A percentile compares a stretch with the other conserved stretches of the same genome.
phyloP scores from a whole-genome alignment of 495 filamentous ascomycete genomes.

The Neurospora sublineolata region DNA sequence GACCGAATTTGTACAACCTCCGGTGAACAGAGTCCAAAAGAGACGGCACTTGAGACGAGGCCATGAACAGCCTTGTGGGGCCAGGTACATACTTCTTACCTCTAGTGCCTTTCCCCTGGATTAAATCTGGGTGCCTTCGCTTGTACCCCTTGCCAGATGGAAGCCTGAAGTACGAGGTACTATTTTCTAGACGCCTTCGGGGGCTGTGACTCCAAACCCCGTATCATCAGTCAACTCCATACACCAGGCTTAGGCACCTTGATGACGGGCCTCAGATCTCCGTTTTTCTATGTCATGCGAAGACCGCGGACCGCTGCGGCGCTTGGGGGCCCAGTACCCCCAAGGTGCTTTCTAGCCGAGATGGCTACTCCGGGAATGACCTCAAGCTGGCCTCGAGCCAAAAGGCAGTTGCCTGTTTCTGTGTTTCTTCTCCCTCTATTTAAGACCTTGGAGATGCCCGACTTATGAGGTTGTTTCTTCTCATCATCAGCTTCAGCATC shows the following conservation, averaged over 20 bases:
- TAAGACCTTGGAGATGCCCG: constrained; percentile 16
- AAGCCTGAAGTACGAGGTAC: neutral
- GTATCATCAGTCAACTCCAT: neutral
- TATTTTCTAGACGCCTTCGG: neutral
- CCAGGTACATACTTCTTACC: neutral
- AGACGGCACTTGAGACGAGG: neutral
- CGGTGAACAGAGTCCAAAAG: neutral
- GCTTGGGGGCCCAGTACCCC: neutral
- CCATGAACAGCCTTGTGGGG: neutral
- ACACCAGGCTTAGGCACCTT: neutral
- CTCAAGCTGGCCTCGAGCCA: neutral
- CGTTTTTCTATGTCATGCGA: neutral
- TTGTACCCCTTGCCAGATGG: neutral
- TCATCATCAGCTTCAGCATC: constrained; percentile 22
- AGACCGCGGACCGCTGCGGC: neutral
- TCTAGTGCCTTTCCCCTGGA: neutral
- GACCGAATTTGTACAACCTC: neutral
- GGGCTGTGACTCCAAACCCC: neutral
- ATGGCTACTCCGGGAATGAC: neutral
- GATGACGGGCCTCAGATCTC: neutral
- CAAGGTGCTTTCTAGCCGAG: neutral
- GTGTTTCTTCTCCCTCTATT: constrained; percentile 14
- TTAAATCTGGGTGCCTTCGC: neutral
- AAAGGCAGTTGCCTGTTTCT: neutral
- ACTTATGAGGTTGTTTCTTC: constrained; percentile 4